Evolutionary conservation across 2,329 filamentous ascomycete genomes (phyloP), one percentile per base, ranked within the genome.

Genomic region (Alternaria arbusti): DNA sequence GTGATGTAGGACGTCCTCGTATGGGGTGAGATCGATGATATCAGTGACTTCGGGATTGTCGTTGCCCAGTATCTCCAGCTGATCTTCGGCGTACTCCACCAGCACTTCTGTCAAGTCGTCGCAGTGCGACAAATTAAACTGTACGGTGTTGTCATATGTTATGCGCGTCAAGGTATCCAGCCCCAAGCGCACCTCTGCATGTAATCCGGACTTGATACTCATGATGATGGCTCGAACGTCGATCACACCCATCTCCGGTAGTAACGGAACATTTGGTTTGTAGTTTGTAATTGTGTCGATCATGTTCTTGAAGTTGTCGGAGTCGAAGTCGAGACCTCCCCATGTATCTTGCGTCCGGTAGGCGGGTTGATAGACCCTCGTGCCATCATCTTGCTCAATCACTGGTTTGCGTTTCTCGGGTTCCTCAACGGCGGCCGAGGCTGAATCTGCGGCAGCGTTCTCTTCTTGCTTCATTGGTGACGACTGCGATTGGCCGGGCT

Each of bases 161-260:
- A 96, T 85, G 20, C 88, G 88, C 10, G 89, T 89, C 36, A 99
- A 84, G 0, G 91, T 93, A 78, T 98, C 96, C 47, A 99, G 84
- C 3, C 95, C 95, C 65, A 97, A 82, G 10, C 95, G 89, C n/a
- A 97, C 90, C 81, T 99, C 96, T 6, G 89, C 90, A 71, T 94
- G 90, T 46, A 98, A 91, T 1, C 95, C 95, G 58, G 92, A 96
- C 76, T 97, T 94, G 40, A 99, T 83, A 73, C 93, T 94, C 84
- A 94, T 91, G 1, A 91, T 97, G 44, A 99, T 85, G 20, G 95
- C 94, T 69, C 94, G 91, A 26, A 98, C 90, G 74, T 99, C 95
- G 67, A 98, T 92, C 20, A 93, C 87, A 9, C 95, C 96, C 56
- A 98, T 85, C 71, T 98, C 94, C 22, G 86, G 83, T 17, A 94